phyloP scores from a whole-genome alignment of 768 basidiomycete genomes.

The Sarcodon sp. region DNA sequence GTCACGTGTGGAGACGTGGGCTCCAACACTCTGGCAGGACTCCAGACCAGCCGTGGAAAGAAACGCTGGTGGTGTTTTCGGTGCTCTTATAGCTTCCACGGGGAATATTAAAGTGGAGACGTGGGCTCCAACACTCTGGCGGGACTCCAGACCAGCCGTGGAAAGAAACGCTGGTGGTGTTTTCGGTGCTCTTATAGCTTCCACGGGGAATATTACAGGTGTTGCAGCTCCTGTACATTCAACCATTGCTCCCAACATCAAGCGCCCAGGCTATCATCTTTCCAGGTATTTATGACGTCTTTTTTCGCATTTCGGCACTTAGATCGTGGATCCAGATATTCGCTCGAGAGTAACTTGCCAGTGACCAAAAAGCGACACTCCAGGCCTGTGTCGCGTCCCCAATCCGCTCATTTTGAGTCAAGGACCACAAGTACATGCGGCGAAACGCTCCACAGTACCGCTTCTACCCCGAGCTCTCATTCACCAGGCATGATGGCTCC shows the following conservation, averaged over 20 bases:
- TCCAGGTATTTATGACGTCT: slow-evolving; percentile 30
- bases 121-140: slow-evolving; percentile 3
- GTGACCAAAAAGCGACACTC: neutral
- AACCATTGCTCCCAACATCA: slow-evolving; percentile 42
- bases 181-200: slow-evolving; percentile 59
- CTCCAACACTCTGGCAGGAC: slow-evolving; percentile 6
- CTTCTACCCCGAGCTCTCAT: slow-evolving; percentile 1
- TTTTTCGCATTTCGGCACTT: neutral
- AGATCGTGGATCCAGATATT: slow-evolving; percentile 9
- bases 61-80: slow-evolving; percentile 51
- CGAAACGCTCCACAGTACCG: neutral
- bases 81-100: slow-evolving; percentile 59
- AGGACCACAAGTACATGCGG: neutral
- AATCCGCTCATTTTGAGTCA: slow-evolving; percentile 8
- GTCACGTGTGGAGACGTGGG: slow-evolving; percentile 5
- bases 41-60: slow-evolving; percentile 23
- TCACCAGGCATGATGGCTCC: neutral
- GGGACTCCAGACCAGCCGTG: slow-evolving; percentile 16
- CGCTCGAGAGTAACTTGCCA: slow-evolving; percentile 12
- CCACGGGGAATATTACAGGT: slow-evolving; percentile 52
- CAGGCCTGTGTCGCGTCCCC: slow-evolving; percentile 7
- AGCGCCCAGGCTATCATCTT: slow-evolving; percentile 52
- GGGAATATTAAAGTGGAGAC: slow-evolving; percentile 33
- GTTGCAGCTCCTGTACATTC: slow-evolving; percentile 40
- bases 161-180: slow-evolving; percentile 46